Base-by-base conservation (phyloP, 2,329 filamentous ascomycete species). In the Lasiodiplodia gonubiensis region DNA sequence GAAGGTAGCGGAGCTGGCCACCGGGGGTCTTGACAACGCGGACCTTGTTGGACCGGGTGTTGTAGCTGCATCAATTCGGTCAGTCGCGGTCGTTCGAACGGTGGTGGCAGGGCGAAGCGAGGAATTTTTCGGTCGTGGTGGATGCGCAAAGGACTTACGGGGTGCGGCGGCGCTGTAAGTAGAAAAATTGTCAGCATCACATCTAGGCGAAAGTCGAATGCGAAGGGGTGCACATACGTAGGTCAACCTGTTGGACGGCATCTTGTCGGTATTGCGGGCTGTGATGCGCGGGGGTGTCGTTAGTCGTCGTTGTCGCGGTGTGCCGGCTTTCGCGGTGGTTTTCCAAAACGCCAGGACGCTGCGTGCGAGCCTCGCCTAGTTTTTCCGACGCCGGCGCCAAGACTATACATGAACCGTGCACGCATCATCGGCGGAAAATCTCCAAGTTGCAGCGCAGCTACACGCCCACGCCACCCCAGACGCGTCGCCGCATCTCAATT, bases 21-120 rank as follows among this genome's bases (percentile, higher is more conserved):
- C 95, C 96, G 76, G 96, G 95, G 75, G 95, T 99, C 89, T 95
- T 95, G 85, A 97, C 84, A 80, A 79, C 74, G 82, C 95, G 92
- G 83, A 95, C 94, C 85, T 93, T 93, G 92, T 99, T 97, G 83
- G 92, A 97, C 82, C 87, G 87, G 83, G 94, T 98, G 90, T 98
- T 98, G 92, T 98, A 99, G 82, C 92, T 95, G 80, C 35, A 66
- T 59, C 51, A 59, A 59, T 60, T 25, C 59, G 65, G 67, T 73
- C 53, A 72, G 68, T 64, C 53, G 30, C 53, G 52, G 33, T 52
- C 30, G 59, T 63, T 68, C 46, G 5, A 14, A 23, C 33, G 49
- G 18, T 33, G 18, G 49, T 27, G 18, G 23, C 4, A 48, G 39
- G 2, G 39, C 4, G 33, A 16, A 21, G 54, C 52, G 61, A 59